Evolutionary conservation across 2,329 filamentous ascomycete species (phyloP), one percentile per base, ranked within the genome.

Genomic region (Trichophaea hybrida): DNA sequence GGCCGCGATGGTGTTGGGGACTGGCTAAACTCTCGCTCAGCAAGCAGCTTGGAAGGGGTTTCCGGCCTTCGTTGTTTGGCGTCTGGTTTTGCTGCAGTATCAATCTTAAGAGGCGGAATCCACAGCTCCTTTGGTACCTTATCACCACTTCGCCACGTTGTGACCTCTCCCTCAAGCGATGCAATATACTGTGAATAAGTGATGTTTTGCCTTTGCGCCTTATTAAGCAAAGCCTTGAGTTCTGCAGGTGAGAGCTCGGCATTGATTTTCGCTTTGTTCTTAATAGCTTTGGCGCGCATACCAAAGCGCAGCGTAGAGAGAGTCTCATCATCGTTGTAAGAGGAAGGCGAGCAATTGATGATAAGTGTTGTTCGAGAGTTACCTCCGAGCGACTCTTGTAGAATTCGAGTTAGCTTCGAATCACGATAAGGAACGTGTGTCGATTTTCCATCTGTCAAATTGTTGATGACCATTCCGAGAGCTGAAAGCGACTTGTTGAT

Each of bases 231-330:
- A 54, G 83, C 79, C 75, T 97, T 98, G 77, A 98, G 82, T 74
- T 98, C 93, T 10, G 89, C 83, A 50, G 93, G 93, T 69, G 91
- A 97, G 69, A 98, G 81, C 73, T 98, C 93, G 50, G 91, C 90
- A 71, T 98, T 98, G 80, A 98, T 86, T 84, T 97, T 98, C 74
- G 93, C 93, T 79, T 97, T 97, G 78, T 97, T 97, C 84, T 97
- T 96, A 77, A 98, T 98, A 0, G 88, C 87, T 77, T 98, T 98
- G 60, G 93, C 93, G 71, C 93, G 80, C 74, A 93, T 94, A 76
- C 93, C 93, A 71, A 97, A 98, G 50, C 90, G 82, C 62, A 98
- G 75, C 0, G 93, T 98, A 66, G 89, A 85, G 53, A 97, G 75
- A 0, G 93, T 97, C 75, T 98, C 93, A 58, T 84, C 82, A 74